Percentiles rank a stretch among this genome's conserved stretches.
These are phyloP conservation scores for Plasmodium gaboni DNA, from an alignment of 169 alveolate genomes.

Conservation along the genomic window DNA sequence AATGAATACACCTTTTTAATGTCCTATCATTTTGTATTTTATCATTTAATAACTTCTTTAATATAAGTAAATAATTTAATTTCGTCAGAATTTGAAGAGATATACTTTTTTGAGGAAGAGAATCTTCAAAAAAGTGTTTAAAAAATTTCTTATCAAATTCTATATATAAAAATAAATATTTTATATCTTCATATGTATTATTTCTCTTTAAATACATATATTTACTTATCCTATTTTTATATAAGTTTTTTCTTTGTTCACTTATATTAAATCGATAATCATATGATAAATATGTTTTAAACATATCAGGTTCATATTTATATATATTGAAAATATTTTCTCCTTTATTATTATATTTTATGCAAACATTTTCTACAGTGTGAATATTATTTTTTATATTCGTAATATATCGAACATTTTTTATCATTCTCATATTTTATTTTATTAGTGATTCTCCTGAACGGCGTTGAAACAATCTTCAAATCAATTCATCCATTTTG, in stretches of 20 bases:
- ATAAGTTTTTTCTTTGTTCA: constrained; percentile 24
- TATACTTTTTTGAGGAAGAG: constrained; percentile 31
- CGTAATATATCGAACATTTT: too few species aligned
- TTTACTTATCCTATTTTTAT: constrained; percentile 36
- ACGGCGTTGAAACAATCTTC: too few species aligned
- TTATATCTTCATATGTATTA: constrained; percentile 7
- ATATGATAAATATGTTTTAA: constrained; percentile 19
- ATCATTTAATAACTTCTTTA: constrained; percentile 4
- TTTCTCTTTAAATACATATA: constrained; percentile 16
- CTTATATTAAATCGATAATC: constrained; percentile 1
- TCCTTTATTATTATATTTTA: constrained; percentile 1
- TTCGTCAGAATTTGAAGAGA: constrained; percentile 40
- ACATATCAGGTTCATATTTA: constrained; percentile 12
- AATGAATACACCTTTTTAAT: constrained; percentile 19
- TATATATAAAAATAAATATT: constrained; percentile 32
- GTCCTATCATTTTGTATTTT: constrained; percentile 19
- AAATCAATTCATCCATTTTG: too few species aligned
- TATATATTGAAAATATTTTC: constrained; percentile 36
- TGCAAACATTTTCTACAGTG: too few species aligned
- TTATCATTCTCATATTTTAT: too few species aligned
- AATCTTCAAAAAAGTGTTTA: constrained; percentile 36
- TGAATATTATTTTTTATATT: too few species aligned
- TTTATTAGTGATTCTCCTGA: too few species aligned
- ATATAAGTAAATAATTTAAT: constrained; percentile 47
- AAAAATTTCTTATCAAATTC: constrained; percentile 21